Percentiles rank a stretch among this genome's conserved stretches.
Conservation (phyloP, 176 grass and related monocot genomes). For the Dactylis glomerata region DNA sequence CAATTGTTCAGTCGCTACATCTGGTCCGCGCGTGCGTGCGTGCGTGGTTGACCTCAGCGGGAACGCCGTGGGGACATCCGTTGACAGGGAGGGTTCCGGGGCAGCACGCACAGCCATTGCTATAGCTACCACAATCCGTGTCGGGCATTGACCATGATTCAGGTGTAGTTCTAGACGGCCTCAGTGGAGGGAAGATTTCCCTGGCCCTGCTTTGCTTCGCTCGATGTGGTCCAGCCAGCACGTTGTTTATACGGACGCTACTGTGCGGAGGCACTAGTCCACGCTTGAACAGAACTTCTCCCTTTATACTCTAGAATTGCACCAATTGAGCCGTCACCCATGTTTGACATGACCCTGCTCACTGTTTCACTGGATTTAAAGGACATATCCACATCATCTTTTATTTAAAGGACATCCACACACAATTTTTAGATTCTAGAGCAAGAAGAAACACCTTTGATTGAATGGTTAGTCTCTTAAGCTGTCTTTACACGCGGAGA, state of each 20-base stretch:
- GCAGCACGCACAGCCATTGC: not conserved
- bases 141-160: not conserved
- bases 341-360: not conserved
- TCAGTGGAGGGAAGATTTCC: slow-evolving; percentile 2
- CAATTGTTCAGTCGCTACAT: too few species aligned
- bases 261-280: not conserved
- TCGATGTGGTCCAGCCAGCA: not conserved
- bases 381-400: too few species aligned
- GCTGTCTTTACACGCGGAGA: too few species aligned
- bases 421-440: too few species aligned
- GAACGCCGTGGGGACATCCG: not conserved
- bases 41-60: not conserved
- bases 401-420: too few species aligned
- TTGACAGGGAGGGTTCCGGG: slow-evolving; percentile 13
- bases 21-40: too few species aligned
- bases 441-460: too few species aligned
- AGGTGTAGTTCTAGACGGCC: not conserved
- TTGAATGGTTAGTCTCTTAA: too few species aligned
- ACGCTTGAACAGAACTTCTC: not conserved
- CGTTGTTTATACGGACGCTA: not conserved
- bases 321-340: not conserved
- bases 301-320: not conserved
- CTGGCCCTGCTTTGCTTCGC: not conserved
- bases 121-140: not conserved
- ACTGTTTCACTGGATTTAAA: not conserved